Percentiles rank a stretch among this genome's conserved stretches.
phyloP scores from a whole-genome alignment of 306 rosid species.

The Lathyrus tuberosus region DNA sequence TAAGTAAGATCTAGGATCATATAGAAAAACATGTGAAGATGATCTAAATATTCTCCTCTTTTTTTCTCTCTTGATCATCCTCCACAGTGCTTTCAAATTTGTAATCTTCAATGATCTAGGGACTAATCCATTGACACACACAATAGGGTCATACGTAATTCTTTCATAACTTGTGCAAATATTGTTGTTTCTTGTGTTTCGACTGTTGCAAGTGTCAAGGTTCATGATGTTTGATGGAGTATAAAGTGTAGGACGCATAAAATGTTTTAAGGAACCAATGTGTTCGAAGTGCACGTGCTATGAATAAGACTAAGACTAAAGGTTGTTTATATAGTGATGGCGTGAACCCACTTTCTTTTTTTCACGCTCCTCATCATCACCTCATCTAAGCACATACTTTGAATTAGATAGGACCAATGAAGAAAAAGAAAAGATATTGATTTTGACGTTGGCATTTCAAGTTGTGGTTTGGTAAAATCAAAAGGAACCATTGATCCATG shows the following conservation, averaged over 20 bases:
- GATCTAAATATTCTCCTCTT: conserved; percentile 52
- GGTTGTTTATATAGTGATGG: conserved; percentile 35
- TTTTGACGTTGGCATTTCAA: not conserved
- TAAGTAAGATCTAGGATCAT: conserved; percentile 64
- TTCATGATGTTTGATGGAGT: conserved; percentile 40
- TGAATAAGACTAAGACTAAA: not conserved
- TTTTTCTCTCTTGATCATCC: conserved; percentile 61
- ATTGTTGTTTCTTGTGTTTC: conserved; percentile 34
- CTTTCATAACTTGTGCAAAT: not conserved
- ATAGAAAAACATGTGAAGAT: conserved; percentile 43
- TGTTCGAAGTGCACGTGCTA: conserved; percentile 34
- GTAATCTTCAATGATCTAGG: conserved; percentile 35
- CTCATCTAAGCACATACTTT: conserved; percentile 19
- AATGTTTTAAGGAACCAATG: conserved; percentile 38
- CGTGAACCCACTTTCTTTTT: not conserved
- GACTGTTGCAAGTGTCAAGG: conserved; percentile 41
- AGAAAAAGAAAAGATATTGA: not conserved
- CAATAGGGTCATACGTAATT: conserved; percentile 40
- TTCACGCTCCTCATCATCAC: conserved; percentile 17
- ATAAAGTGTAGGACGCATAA: conserved; percentile 18
- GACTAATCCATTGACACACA: conserved; percentile 32
- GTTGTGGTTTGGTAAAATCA: not conserved
- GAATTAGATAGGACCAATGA: not conserved
- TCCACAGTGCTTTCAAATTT: conserved; percentile 64
- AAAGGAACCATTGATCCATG: no score